Evolutionary conservation across 2,329 filamentous ascomycete genomes (phyloP).

Genomic region (Gnomoniopsis sp.): DNA sequence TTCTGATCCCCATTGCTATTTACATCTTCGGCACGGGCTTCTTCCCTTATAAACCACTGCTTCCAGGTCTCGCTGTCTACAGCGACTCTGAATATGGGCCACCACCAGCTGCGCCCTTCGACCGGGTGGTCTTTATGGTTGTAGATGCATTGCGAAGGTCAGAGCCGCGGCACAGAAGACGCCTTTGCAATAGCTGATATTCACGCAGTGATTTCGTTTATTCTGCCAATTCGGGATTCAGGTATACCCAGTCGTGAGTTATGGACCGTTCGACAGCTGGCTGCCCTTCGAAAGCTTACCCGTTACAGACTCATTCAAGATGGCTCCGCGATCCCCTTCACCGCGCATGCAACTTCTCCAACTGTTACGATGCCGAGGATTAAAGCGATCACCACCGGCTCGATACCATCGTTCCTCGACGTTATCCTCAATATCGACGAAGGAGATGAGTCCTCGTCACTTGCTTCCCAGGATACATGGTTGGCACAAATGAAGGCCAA

Average conservation of each 20-base stretch:
- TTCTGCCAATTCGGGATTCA: constrained; percentile 73
- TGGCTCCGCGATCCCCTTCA: constrained; percentile 86
- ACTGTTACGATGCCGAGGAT: constrained; percentile 98
- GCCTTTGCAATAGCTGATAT: constrained; percentile 13
- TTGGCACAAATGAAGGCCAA: constrained; percentile 84
- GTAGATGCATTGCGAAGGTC: constrained; percentile 91
- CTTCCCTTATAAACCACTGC: constrained; percentile 94
- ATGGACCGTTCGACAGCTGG: neutral
- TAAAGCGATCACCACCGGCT: constrained; percentile 95
- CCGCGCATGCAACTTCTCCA: constrained; percentile 90
- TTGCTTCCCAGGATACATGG: constrained; percentile 92
- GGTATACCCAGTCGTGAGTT: constrained; percentile 78
- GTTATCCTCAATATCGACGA: constrained; percentile 96
- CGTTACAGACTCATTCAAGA: constrained; percentile 69
- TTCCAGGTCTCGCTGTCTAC: constrained; percentile 77
- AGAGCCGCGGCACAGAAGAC: constrained; percentile 9
- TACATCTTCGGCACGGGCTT: constrained; percentile 83
- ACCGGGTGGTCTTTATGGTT: constrained; percentile 95
- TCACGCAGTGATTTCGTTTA: constrained; percentile 84
- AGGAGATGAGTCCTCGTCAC: constrained; percentile 82
- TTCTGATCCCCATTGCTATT: constrained; percentile 73
- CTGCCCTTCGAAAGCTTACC: neutral
- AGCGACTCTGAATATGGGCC: constrained; percentile 51
- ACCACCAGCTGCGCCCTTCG: constrained; percentile 68
- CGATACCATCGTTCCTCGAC: constrained; percentile 96